phyloP scores from a whole-genome alignment of 371 early-diverging fungal genomes.

The Syncephalastrum monosporum region DNA sequence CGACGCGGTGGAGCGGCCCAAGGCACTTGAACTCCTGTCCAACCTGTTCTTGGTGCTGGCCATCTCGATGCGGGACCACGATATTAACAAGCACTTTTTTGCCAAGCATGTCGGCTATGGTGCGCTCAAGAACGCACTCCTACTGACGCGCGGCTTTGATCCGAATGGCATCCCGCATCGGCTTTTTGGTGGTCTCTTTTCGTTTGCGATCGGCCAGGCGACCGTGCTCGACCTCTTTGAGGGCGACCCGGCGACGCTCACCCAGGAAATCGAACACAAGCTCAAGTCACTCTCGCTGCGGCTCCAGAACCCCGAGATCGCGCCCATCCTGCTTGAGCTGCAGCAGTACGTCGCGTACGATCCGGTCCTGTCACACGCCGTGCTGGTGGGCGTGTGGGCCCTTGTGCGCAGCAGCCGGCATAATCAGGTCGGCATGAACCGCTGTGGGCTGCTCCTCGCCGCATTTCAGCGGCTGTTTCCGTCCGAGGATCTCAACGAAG shows the following conservation, averaged over 20 bases:
- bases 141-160: conserved; percentile 57
- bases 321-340: conserved; percentile 52
- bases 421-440: conserved; percentile 66
- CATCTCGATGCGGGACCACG: conserved; percentile 59
- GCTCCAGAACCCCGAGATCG: conserved; percentile 58
- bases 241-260: neutral
- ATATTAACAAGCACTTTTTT: conserved; percentile 55
- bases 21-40: conserved; percentile 33
- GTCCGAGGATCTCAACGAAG: conserved; percentile 12
- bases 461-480: conserved; percentile 51
- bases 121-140: conserved; percentile 61
- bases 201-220: conserved; percentile 59
- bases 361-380: conserved; percentile 36
- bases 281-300: conserved; percentile 26
- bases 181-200: conserved; percentile 63
- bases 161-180: conserved; percentile 32
- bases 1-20: neutral
- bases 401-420: conserved; percentile 56
- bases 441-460: conserved; percentile 53
- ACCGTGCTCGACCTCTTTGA: conserved; percentile 46
- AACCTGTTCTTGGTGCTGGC: conserved; percentile 56
- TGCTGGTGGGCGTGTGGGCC: conserved; percentile 47
- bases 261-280: conserved; percentile 20
- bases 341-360: conserved; percentile 43
- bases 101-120: conserved; percentile 54